Evolutionary conservation across 202 grass and related monocot species (phyloP), one percentile per base, ranked within the genome.

Genomic region (Eragrostis tef): DNA sequence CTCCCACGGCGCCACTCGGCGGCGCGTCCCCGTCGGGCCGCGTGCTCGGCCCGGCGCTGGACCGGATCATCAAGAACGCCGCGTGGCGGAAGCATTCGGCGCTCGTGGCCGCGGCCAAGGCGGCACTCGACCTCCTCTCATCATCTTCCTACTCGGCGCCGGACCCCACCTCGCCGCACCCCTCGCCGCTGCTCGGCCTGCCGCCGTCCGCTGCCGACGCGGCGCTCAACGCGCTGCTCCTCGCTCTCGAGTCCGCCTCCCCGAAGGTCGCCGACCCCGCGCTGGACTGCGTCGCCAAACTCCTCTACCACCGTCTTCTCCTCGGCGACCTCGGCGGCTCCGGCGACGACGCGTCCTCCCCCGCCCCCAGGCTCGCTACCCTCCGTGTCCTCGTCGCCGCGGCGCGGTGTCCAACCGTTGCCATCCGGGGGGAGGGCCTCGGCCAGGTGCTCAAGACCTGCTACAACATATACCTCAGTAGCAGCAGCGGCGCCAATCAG

Each of bases 61-160:
- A 99, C 89, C 92, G 92, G 90, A 86, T 99, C 88, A 94, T 95
- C 7, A 99, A 95, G 72, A 99, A 99, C 83, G 90, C 96, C 9
- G 87, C 96, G 42, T 99, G 96, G 96, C 86, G 92, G 60, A 94
- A 94, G 62, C 93, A 99, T 83, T 89, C 96, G 50, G 79, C 80
- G 6, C 92, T 99, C 68, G 92, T 93, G 63, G 80, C 92, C 51
- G 88, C 90, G 31, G 90, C 90, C 70, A 99, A 99, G 89, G 71
- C 91, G 6, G 87, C 90, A 2, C 90, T 99, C 9, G 96, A 99
- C 81, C 90, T 89, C 83, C 93, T 94, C 48, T 80, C 89, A 6
- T 70, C 82, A 24, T 81, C 91, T 6, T 36, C 87, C 4, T 91
- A 88, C 71, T 74, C 88, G 21, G 26, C 65, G 16, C 74, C 83